phyloP scores from a whole-genome alignment of 495 filamentous ascomycete genomes.

The Penicillium subrubescens region DNA sequence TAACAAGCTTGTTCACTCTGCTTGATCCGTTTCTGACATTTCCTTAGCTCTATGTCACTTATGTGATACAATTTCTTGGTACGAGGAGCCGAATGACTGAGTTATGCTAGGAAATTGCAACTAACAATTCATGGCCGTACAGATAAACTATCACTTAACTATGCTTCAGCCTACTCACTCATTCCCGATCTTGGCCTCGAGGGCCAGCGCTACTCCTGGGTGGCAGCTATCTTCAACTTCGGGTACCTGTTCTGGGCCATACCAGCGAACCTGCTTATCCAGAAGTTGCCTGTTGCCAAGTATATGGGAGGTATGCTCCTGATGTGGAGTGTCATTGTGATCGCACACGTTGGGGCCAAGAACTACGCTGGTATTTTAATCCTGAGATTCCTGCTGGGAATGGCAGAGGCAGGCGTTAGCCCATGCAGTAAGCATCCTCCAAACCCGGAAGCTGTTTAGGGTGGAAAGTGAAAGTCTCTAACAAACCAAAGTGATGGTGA shows the following conservation, averaged over 20 bases:
- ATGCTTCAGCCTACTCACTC: constrained; percentile 43
- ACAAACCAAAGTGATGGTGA: constrained; percentile 40
- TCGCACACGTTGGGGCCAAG: constrained; percentile 57
- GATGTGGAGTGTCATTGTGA: constrained; percentile 58
- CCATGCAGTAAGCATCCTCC: constrained; percentile 36
- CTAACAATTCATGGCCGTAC: not conserved
- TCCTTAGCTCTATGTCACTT: constrained; percentile 37
- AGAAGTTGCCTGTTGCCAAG: constrained; percentile 57
- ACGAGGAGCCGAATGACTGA: not conserved
- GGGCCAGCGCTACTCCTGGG: constrained; percentile 59
- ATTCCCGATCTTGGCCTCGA: constrained; percentile 46
- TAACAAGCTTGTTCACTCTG: not conserved
- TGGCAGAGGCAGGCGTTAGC: constrained; percentile 65
- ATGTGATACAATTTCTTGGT: constrained; percentile 43
- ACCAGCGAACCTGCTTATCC: constrained; percentile 55
- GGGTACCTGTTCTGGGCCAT: constrained; percentile 55
- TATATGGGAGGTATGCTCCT: constrained; percentile 63
- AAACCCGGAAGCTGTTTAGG: not conserved
- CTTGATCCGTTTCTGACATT: not conserved
- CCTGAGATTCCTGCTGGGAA: constrained; percentile 63
- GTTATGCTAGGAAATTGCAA: not conserved
- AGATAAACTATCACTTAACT: constrained; percentile 45
- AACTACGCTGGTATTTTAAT: constrained; percentile 59
- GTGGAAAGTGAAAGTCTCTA: not conserved
- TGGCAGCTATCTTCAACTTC: constrained; percentile 53